Conservation (phyloP, 192 early-diverging fungal species). For the Coemansia biformis region DNA sequence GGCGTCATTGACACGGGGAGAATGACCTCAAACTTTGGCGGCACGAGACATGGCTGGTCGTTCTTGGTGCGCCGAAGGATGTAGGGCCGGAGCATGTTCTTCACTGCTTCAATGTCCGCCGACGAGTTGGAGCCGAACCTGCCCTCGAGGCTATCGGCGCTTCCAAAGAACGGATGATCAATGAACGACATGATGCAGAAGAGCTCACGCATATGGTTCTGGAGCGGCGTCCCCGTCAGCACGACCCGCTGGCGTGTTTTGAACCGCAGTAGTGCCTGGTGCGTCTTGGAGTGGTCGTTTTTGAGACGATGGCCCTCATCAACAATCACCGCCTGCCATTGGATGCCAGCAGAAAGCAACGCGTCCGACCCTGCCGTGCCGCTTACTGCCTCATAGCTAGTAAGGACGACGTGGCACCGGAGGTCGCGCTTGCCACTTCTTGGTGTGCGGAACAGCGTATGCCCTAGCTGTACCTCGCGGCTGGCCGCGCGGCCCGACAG, state of each 20-base stretch:
- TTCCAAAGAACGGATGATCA: slow-evolving; percentile 69
- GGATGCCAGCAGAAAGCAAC: slow-evolving; percentile 53
- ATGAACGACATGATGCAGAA: slow-evolving; percentile 80
- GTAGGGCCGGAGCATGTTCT: slow-evolving; percentile 59
- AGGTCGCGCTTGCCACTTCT: slow-evolving; percentile 29
- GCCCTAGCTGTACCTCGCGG: slow-evolving; percentile 54
- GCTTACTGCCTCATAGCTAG: slow-evolving; percentile 88
- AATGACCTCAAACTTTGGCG: slow-evolving; percentile 90
- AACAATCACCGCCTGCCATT: slow-evolving; percentile 83
- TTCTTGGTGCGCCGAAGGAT: slow-evolving; percentile 75
- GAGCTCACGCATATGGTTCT: slow-evolving; percentile 89
- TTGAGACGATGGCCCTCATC: slow-evolving; percentile 98
- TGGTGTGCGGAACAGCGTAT: slow-evolving; percentile 18
- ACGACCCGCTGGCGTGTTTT: slow-evolving; percentile 76
- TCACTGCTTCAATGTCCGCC: slow-evolving; percentile 69
- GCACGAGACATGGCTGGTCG: slow-evolving; percentile 86
- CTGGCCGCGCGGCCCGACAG: slow-evolving; percentile 73
- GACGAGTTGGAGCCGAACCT: slow-evolving; percentile 24
- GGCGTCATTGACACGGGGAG: slow-evolving; percentile 83
- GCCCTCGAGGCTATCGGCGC: slow-evolving; percentile 62
- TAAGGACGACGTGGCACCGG: slow-evolving; percentile 89
- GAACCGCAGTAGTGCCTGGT: slow-evolving; percentile 74
- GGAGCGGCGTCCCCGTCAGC: slow-evolving; percentile 95
- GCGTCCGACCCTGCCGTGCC: slow-evolving; percentile 58
- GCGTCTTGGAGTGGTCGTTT: slow-evolving; percentile 80